Evolutionary conservation across 768 basidiomycete species (phyloP).

Genomic region (Kockovaella imperatae): DNA sequence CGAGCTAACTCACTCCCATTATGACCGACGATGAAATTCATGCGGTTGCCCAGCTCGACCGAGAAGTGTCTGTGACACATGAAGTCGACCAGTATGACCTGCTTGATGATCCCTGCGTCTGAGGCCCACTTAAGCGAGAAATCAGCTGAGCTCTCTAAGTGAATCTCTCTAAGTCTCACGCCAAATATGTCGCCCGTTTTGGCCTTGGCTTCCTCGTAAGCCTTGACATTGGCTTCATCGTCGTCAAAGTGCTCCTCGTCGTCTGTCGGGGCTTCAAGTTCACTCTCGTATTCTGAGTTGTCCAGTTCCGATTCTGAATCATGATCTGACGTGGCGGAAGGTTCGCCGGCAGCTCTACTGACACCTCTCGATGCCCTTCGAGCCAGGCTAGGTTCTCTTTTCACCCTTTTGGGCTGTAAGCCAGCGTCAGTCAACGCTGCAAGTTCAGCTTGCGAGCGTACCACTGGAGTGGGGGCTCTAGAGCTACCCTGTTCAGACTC

Average conservation of each 20-base stretch:
- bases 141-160: not conserved
- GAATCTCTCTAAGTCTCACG: not conserved
- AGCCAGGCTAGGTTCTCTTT: no score
- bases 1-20: conserved; percentile 68
- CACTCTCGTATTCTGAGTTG: not conserved
- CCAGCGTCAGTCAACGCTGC: no score
- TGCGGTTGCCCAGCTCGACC: conserved; percentile 81
- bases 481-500: no score
- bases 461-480: no score
- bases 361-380: no score
- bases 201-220: not conserved
- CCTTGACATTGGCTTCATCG: not conserved
- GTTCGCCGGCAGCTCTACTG: no score
- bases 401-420: no score
- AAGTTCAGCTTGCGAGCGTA: no score
- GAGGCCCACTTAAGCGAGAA: conserved; percentile 57
- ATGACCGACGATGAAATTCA: conserved; percentile 95
- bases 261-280: not conserved
- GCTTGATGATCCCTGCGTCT: conserved; percentile 79
- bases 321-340: not conserved
- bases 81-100: conserved; percentile 61
- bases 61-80: conserved; percentile 87
- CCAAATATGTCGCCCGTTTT: not conserved
- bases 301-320: not conserved
- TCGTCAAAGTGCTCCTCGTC: not conserved